Conservation (phyloP, 495 filamentous ascomycete species). For the Penicillium tannophilum region DNA sequence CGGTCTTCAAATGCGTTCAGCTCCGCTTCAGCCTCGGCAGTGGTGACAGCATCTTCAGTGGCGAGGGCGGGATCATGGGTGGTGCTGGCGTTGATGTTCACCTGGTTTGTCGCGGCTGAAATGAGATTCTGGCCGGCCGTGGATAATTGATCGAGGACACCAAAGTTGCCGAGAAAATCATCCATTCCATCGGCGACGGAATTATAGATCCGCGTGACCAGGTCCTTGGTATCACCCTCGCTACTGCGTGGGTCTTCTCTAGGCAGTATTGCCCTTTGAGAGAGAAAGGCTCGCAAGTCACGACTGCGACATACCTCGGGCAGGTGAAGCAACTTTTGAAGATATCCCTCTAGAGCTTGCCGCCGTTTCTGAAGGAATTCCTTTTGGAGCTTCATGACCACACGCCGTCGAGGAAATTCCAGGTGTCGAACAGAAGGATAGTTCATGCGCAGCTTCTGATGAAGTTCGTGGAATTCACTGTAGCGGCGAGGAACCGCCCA, state of each 20-base stretch:
- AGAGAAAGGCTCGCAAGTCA: slow-evolving; percentile 91
- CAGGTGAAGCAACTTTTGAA: slow-evolving; percentile 78
- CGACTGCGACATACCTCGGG: slow-evolving; percentile 94
- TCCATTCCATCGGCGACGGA: slow-evolving; percentile 98
- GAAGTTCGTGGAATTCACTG: slow-evolving; percentile 95
- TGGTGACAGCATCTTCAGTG: slow-evolving; percentile 64
- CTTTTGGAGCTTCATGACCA: slow-evolving; percentile 94
- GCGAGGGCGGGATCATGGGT: slow-evolving; percentile 41
- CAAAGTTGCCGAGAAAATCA: slow-evolving; percentile 93
- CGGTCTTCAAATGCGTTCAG: slow-evolving; percentile 89
- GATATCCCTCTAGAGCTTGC: slow-evolving; percentile 78
- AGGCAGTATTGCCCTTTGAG: slow-evolving; percentile 75
- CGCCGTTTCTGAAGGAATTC: slow-evolving; percentile 93
- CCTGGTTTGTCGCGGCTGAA: slow-evolving; percentile 80
- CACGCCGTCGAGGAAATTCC: slow-evolving; percentile 86
- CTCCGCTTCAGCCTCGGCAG: slow-evolving; percentile 92
- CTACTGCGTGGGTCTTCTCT: slow-evolving; percentile 47
- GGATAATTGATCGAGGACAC: slow-evolving; percentile 92
- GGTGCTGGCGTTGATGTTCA: slow-evolving; percentile 42
- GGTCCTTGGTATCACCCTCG: slow-evolving; percentile 75
- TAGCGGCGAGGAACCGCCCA: slow-evolving; percentile 84
- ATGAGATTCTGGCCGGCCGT: slow-evolving; percentile 91
- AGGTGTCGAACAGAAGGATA: slow-evolving; percentile 86
- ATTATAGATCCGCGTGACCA: slow-evolving; percentile 92
- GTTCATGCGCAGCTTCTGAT: slow-evolving; percentile 79